These are phyloP conservation scores for Coemansia sp. DNA, from an alignment of 192 early-diverging fungal genomes.

Conservation along the genomic window DNA sequence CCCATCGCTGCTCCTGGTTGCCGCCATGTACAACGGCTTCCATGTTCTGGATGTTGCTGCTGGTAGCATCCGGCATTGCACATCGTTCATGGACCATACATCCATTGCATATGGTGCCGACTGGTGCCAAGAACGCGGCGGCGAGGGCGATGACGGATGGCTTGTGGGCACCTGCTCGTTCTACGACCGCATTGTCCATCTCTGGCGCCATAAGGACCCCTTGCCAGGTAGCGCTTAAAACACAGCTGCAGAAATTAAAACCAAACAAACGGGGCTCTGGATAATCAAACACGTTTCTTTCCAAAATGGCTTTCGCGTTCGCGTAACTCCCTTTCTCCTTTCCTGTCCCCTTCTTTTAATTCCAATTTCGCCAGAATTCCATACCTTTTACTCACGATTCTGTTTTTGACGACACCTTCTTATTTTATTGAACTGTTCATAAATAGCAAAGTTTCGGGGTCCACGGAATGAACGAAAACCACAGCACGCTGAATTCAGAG, in stretches of 20 bases:
- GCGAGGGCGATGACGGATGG: slow-evolving; percentile 10
- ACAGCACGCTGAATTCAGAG: slow-evolving; percentile 17
- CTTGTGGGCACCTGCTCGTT: slow-evolving; percentile 76
- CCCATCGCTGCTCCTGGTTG: slow-evolving; percentile 65
- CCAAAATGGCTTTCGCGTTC: neutral
- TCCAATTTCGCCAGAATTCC: slow-evolving; percentile 1
- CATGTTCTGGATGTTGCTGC: slow-evolving; percentile 65
- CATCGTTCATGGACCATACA: slow-evolving; percentile 68
- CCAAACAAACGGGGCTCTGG: too few relatives aligned
- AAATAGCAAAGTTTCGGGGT: neutral
- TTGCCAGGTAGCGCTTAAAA: neutral
- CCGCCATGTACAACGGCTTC: slow-evolving; percentile 91
- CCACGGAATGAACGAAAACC: slow-evolving; percentile 40
- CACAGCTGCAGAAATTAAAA: neutral
- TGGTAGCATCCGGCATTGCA: slow-evolving; percentile 3
- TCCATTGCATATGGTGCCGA: slow-evolving; percentile 79
- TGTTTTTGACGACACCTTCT: neutral
- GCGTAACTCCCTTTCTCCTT: neutral
- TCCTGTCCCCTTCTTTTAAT: neutral
- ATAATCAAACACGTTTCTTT: too few relatives aligned
- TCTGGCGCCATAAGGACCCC: slow-evolving; percentile 57
- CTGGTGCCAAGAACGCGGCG: slow-evolving; percentile 60
- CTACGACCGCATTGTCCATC: slow-evolving; percentile 73
- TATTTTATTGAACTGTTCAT: neutral
- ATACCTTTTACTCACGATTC: neutral